These are phyloP conservation scores for Wickerhamomyces sp. DNA, from an alignment of 1,139 yeast genomes.

Conservation along the genomic window DNA sequence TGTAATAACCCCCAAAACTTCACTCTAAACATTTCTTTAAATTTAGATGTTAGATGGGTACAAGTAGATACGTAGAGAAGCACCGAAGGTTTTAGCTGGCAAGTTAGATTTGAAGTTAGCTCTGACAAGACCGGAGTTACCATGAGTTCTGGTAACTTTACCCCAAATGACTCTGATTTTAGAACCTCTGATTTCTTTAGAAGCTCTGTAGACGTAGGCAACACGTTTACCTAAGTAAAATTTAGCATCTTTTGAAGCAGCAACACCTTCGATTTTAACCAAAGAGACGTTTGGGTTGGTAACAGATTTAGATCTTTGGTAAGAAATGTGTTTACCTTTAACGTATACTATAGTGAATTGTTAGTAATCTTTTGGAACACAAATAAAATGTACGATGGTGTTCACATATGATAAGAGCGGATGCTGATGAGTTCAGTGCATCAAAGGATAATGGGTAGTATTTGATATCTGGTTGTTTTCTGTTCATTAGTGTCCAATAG, in stretches of 20 bases:
- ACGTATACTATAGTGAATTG: conserved; percentile 75
- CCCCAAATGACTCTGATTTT: conserved; percentile 99
- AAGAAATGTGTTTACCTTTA: conserved; percentile 99
- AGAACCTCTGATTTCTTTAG: conserved; percentile 97
- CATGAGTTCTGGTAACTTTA: conserved; percentile 97
- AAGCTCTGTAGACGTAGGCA: conserved; percentile 98
- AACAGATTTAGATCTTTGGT: conserved; percentile 99
- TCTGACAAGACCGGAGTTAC: conserved; percentile 97
- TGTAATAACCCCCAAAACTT: not conserved
- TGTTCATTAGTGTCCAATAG: too few relatives aligned
- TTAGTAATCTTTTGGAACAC: conserved; percentile 45
- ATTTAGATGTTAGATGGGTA: conserved; percentile 98
- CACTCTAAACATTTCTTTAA: not conserved
- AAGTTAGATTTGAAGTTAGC: conserved; percentile 99
- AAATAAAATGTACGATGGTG: too few relatives aligned
- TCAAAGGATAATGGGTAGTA: too few relatives aligned
- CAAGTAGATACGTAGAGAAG: conserved; percentile 99
- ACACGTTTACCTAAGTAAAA: conserved; percentile 99
- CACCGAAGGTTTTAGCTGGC: conserved; percentile 99
- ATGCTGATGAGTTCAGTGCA: too few relatives aligned
- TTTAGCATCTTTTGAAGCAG: conserved; percentile 88
- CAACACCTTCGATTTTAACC: conserved; percentile 95
- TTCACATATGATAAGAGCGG: too few relatives aligned
- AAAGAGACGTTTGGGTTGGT: conserved; percentile 98
- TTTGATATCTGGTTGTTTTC: too few relatives aligned